Evolutionary conservation across 2,329 filamentous ascomycete genomes (phyloP), one percentile per base, ranked within the genome.

Genomic region (Colletotrichum sp.): DNA sequence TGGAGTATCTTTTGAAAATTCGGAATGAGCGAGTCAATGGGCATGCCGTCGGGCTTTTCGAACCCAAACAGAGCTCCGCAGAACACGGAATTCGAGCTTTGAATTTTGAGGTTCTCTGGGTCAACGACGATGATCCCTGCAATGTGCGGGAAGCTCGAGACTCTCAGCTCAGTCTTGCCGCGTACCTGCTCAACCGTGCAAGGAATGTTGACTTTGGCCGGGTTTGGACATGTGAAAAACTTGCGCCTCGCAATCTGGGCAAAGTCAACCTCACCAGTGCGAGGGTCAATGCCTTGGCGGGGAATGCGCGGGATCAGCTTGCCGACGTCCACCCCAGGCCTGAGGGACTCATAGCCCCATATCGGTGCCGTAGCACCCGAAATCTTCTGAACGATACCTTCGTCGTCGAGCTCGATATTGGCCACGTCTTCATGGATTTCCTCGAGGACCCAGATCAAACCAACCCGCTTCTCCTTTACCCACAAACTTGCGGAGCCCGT

Each of bases 91-190:
- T 99, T 99, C 10, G 96, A 97, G 85, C 96, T 98, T 82, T 95
- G 95, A 80, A 99, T 94, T 66, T 92, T 91, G 78, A 99, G 89
- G 1, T 90, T 92, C 34, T 92, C 87, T 2, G 96, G 94, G n/a
- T 95, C 94, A 15, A 99, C 89, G 10, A 99, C 96, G 81, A 99
- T 93, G 81, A 99, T 98, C 65, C 97, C 97, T 71, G 97, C 97
- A 85, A 99, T 98, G 82, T 99, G 96, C 18, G 97, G 97, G 79
- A 98, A 98, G 82, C 96, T 98, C 18, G 96, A 98, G 59, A 99
- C 91, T 68, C 95, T 93, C 78, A 99, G 90, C 78, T 95, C 93
- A 21, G 92, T 90, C 79, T 93, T 89, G 57, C 91, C 92, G 39
- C 92, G 90, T 4, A 95, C 87, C 81, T 95, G 93, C 76, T 96